Evolutionary conservation across 805 yeast species (phyloP).

Genomic region (Debaryomyces maramus): DNA sequence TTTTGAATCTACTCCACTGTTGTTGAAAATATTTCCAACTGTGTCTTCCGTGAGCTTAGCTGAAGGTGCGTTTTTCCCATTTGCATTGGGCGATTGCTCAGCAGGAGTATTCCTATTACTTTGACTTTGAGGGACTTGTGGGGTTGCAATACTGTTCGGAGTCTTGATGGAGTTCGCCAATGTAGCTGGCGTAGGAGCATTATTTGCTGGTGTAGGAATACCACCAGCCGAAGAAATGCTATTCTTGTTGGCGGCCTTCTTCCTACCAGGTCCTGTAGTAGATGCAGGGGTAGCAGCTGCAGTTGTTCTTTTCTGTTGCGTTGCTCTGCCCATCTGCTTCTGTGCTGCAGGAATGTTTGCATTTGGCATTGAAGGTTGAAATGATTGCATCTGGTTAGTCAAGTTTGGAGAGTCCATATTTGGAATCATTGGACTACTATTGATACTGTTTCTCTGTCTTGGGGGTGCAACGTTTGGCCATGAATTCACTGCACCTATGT

Average conservation of each 20-base stretch:
- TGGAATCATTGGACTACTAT: slow-evolving; percentile 29
- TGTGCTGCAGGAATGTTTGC: slow-evolving; percentile 1
- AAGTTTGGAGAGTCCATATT: slow-evolving; percentile 15
- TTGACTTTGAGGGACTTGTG: slow-evolving; percentile 35
- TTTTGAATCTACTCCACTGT: slow-evolving; percentile 37
- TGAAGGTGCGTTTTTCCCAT: slow-evolving; percentile 8
- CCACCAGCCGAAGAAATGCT: slow-evolving; percentile 23
- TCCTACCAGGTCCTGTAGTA: slow-evolving; percentile 13
- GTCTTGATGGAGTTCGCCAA: slow-evolving; percentile 42
- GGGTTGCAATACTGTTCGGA: slow-evolving; percentile 44
- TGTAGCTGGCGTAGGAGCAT: slow-evolving; percentile 37
- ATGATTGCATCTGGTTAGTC: slow-evolving; percentile 3
- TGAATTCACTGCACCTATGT: slow-evolving; percentile 12
- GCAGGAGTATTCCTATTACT: slow-evolving; percentile 44
- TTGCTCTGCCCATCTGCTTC: slow-evolving; percentile 8
- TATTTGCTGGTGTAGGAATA: slow-evolving; percentile 34
- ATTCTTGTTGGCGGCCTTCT: slow-evolving; percentile 25
- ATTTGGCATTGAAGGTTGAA: background rate
- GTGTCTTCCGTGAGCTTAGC: slow-evolving; percentile 9
- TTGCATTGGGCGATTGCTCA: slow-evolving; percentile 36
- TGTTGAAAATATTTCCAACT: slow-evolving; percentile 25
- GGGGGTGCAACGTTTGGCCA: slow-evolving; percentile 15
- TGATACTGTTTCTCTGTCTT: slow-evolving; percentile 12
- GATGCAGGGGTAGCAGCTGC: slow-evolving; percentile 12
- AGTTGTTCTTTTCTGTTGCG: slow-evolving; percentile 9